Percentiles rank a stretch among this genome's conserved stretches.
phyloP scores from a whole-genome alignment of 1,139 yeast genomes.

The Yamadazyma siamensis region DNA sequence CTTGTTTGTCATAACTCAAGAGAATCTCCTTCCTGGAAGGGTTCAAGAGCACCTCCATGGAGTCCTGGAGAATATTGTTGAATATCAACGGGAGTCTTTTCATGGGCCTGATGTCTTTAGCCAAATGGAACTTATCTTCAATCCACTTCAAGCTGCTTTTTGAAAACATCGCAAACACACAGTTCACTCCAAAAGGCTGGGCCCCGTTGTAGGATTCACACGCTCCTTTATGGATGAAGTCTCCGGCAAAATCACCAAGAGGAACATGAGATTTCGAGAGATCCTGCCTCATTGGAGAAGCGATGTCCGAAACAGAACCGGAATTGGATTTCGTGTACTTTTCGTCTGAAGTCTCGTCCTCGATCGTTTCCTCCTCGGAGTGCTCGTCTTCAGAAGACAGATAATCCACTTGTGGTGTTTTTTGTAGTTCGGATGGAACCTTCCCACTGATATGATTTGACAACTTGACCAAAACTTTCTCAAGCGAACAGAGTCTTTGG shows the following conservation, averaged over 20 bases:
- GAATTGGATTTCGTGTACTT: not conserved
- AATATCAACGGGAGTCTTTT: slow-evolving; percentile 28
- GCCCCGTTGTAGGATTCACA: no score
- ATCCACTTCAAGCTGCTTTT: slow-evolving; percentile 33
- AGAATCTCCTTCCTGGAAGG: slow-evolving; percentile 25
- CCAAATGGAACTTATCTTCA: slow-evolving; percentile 23
- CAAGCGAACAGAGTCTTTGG: slow-evolving; percentile 20
- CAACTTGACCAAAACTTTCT: slow-evolving; percentile 18
- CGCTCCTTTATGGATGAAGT: no score
- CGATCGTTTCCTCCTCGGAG: not conserved
- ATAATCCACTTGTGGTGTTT: not conserved
- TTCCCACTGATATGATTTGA: slow-evolving; percentile 5
- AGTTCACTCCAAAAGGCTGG: slow-evolving; percentile 32
- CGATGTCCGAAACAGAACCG: not conserved
- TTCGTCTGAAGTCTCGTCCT: not conserved
- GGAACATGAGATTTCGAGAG: no score
- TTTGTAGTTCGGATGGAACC: not conserved
- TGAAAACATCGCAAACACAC: slow-evolving; percentile 33
- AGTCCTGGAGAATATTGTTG: slow-evolving; percentile 17
- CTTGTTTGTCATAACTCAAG: slow-evolving; percentile 16
- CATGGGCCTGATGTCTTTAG: slow-evolving; percentile 26
- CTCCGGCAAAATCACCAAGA: no score
- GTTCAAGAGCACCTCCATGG: slow-evolving; percentile 28
- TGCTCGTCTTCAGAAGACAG: not conserved
- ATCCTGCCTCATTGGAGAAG: no score